Evolutionary conservation across 164 flowering plant species (phyloP).

Genomic region (Paratinospora sagittata): DNA sequence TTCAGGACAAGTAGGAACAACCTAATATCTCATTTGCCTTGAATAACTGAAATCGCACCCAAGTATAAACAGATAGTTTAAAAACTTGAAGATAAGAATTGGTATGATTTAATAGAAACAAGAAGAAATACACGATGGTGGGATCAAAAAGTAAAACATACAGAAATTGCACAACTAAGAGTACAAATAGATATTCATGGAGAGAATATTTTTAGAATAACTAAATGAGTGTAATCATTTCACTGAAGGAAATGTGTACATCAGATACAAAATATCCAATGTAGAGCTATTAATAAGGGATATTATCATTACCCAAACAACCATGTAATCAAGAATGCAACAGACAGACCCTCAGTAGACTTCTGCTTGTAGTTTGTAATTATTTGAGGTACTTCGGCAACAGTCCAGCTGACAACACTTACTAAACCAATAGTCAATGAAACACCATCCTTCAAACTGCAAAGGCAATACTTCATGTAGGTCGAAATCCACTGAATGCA

Average conservation of each 20-base stretch:
- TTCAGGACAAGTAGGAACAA: no score
- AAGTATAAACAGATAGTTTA: no score
- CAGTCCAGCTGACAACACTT: constrained; percentile 65
- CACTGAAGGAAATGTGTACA: no score
- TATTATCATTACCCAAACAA: constrained; percentile 44
- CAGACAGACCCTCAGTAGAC: constrained; percentile 58
- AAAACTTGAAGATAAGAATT: no score
- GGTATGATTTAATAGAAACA: no score
- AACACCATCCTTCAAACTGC: constrained; percentile 39
- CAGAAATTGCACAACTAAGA: no score
- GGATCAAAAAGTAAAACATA: no score
- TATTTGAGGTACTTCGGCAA: constrained; percentile 78
- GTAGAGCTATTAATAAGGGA: neutral
- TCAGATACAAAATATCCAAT: no score
- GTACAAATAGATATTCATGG: no score
- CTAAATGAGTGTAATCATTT: neutral
- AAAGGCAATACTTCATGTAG: constrained; percentile 44
- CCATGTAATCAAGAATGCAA: constrained; percentile 64
- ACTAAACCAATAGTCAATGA: constrained; percentile 50
- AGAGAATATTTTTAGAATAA: neutral
- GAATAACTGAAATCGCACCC: no score
- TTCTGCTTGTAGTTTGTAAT: constrained; percentile 55
- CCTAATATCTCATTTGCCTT: no score
- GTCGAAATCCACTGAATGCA: constrained; percentile 34
- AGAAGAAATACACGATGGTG: no score